These are phyloP conservation scores for Neonectria magnoliae DNA, from an alignment of 2,329 filamentous ascomycete genomes.

Conservation along the genomic window DNA sequence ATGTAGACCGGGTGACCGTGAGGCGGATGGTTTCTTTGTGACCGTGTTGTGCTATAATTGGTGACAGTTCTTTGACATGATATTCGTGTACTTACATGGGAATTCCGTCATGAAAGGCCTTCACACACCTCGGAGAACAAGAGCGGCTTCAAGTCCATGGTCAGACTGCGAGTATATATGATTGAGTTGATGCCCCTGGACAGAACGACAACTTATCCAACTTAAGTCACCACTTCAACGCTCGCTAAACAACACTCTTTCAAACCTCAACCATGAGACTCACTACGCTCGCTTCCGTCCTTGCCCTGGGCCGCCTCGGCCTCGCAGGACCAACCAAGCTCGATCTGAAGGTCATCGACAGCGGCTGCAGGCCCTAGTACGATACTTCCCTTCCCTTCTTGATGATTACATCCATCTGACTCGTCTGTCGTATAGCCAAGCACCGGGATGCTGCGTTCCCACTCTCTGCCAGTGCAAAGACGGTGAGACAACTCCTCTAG, in stretches of 20 bases:
- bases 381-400: background rate
- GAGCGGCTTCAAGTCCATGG: background rate
- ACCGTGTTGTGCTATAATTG: background rate
- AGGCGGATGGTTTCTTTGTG: constrained; percentile 2
- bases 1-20: background rate
- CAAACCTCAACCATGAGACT: constrained; percentile 26
- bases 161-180: background rate
- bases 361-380: constrained; percentile 29
- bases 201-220: background rate
- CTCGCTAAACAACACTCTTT: background rate
- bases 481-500: constrained; percentile 6
- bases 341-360: constrained; percentile 23
- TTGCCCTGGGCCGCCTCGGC: background rate
- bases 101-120: background rate
- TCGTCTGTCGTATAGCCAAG: constrained; percentile 6
- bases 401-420: constrained; percentile 1
- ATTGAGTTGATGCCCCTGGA: background rate
- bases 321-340: constrained; percentile 5
- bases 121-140: background rate
- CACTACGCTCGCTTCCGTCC: constrained; percentile 1
- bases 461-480: constrained; percentile 30
- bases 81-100: background rate
- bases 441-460: constrained; percentile 29
- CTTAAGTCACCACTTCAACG: background rate
- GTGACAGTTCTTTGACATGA: background rate